Conservation (phyloP, 305 asterid genomes). For the Plantago lanceolata region DNA sequence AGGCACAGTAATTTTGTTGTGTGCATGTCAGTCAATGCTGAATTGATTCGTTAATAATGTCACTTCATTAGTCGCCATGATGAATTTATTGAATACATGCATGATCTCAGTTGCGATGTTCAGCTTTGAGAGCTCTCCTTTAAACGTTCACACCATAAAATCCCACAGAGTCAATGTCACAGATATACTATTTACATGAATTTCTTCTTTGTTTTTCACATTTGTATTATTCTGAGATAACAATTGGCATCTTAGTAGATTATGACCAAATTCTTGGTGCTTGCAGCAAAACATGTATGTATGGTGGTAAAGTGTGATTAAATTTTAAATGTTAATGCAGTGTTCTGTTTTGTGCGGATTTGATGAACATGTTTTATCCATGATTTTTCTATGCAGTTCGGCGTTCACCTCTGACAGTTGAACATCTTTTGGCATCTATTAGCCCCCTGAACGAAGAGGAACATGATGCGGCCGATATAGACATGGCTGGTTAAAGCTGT, state of each 20-base stretch:
- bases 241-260: too few relatives aligned
- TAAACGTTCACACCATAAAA: too few relatives aligned
- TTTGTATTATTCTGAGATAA: too few relatives aligned
- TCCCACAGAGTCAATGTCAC: too few relatives aligned
- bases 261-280: too few relatives aligned
- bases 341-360: background rate
- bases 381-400: constrained; percentile 46
- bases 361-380: background rate
- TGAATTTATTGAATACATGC: too few relatives aligned
- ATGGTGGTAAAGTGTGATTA: too few relatives aligned
- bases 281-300: too few relatives aligned
- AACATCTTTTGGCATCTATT: constrained; percentile 63
- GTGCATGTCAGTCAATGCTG: background rate
- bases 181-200: too few relatives aligned
- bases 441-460: constrained; percentile 27
- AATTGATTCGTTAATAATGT: constrained; percentile 6
- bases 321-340: too few relatives aligned
- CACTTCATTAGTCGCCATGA: background rate
- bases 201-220: too few relatives aligned
- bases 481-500: constrained; percentile 53
- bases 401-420: constrained; percentile 63
- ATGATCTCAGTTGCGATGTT: background rate
- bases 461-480: constrained; percentile 33
- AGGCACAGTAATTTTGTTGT: background rate
- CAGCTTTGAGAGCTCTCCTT: background rate